Base-by-base conservation (phyloP, 129 eudicot species). In the Tagetes erecta region DNA sequence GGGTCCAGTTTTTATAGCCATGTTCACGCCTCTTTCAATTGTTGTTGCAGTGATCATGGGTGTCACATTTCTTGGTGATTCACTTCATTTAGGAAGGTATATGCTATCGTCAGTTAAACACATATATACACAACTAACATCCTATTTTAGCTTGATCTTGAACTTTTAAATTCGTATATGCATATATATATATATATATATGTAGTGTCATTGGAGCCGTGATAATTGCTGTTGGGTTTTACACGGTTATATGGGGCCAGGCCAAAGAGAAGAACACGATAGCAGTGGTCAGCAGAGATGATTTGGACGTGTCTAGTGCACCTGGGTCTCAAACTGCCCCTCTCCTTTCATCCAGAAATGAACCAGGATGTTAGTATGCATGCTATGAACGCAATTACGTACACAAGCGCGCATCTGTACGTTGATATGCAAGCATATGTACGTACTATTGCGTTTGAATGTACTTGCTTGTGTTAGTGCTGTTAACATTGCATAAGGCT, bases 1-100 rank as follows among this genome's bases (percentile, higher is more conserved):
- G 68, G 81, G 81, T 68, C 81, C 75, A 0, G 70, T 68, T 56
- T 77, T 77, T 58, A 70, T 68, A 68, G 49, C 80, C 31, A 67
- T 68, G 75, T 76, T 76, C 51, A 40, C 68, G 13, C 80, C 80
- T 34, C 9, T 77, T 3, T 45, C 62, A 0, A 68, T 77, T 37
- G 40, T 68, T 8, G 3, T 68, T 4, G 63, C 81, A 57, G 39
- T 46, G 75, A 57, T 59, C 75, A 57, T 57, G 63, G 69, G 69
- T 68, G 69, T 68, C 31, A 5, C 62, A 57, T 76, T 76, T 45
- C 80, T 77, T 55, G 80, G 69, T 67, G 74, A 76, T 34, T 67
- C 68, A 45, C 50, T 76, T 34, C 35, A 42, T 46, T 68, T 56
- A 76, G 68, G 75, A 56, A 68, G 68, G 74, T 67, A 39, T 2